phyloP scores from a whole-genome alignment of 129 eudicot species.

The Arctium minus region DNA sequence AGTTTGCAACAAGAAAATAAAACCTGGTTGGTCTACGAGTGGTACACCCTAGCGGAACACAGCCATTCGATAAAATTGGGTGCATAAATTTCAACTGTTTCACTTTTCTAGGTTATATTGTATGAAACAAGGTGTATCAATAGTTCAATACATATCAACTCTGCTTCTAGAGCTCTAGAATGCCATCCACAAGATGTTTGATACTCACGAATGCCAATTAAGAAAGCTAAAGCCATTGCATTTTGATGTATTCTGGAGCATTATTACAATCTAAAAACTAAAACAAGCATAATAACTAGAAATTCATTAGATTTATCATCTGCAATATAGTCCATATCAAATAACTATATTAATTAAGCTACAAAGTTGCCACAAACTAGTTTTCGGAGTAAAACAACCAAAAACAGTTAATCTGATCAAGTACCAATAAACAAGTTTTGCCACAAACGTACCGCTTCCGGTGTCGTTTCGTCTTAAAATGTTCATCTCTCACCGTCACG shows the following conservation, averaged over 20 bases:
- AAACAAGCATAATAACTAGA: background rate
- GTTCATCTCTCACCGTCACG: constrained; percentile 73
- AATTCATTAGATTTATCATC: background rate
- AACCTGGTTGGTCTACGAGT: too few species aligned
- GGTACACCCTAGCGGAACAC: too few species aligned
- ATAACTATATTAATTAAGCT: background rate
- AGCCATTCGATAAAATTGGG: too few species aligned
- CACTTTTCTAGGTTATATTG: background rate
- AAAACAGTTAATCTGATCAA: background rate
- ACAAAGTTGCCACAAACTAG: background rate
- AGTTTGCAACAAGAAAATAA: too few species aligned
- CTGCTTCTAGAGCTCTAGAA: background rate
- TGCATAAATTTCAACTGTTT: background rate
- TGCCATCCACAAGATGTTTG: background rate
- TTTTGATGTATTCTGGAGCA: too few species aligned
- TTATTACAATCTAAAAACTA: too few species aligned
- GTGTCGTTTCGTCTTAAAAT: constrained; percentile 77
- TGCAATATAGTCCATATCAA: too few species aligned
- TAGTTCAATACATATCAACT: background rate
- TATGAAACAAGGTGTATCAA: background rate
- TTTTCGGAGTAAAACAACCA: background rate
- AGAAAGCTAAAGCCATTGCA: too few species aligned
- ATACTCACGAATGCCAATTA: background rate
- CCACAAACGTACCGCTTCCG: constrained; percentile 57
- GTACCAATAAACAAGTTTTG: background rate